phyloP scores from a whole-genome alignment of 2,329 filamentous ascomycete genomes.

The Macroventuria anomochaeta region DNA sequence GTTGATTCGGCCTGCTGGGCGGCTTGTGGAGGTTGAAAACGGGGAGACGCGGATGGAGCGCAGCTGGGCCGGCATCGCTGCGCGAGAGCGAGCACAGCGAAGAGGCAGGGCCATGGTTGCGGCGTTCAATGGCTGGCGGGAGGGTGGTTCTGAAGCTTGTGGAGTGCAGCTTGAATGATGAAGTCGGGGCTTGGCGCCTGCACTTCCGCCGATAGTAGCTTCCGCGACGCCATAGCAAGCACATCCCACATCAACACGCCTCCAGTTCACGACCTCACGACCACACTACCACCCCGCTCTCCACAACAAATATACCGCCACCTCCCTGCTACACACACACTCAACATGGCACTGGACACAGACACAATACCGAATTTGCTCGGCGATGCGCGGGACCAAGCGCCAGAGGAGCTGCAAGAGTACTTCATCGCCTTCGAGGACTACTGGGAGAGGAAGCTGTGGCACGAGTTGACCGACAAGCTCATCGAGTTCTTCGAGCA shows the following conservation, averaged over 20 bases:
- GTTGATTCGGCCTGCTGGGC: slow-evolving; percentile 45
- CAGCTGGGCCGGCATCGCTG: slow-evolving; percentile 44
- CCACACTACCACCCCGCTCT: slow-evolving; percentile 3
- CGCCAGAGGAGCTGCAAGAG: slow-evolving; percentile 85
- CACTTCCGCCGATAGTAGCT: slow-evolving; percentile 28
- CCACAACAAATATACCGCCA: slow-evolving; percentile 8
- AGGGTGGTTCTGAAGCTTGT: slow-evolving; percentile 36
- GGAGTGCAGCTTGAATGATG: slow-evolving; percentile 30
- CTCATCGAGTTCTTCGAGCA: slow-evolving; percentile 88
- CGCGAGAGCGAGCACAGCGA: slow-evolving; percentile 49
- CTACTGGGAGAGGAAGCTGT: slow-evolving; percentile 97
- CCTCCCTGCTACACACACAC: slow-evolving; percentile 1
- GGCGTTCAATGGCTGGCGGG: slow-evolving; percentile 48
- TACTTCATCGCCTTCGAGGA: slow-evolving; percentile 93
- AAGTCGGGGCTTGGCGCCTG: slow-evolving; percentile 32
- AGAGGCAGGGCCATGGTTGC: slow-evolving; percentile 49
- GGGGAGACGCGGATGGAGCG: slow-evolving; percentile 36
- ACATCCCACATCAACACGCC: slow-evolving; percentile 26
- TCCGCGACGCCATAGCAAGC: slow-evolving; percentile 25
- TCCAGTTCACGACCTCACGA: slow-evolving; percentile 5
- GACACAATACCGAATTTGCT: slow-evolving; percentile 93
- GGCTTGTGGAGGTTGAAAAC: slow-evolving; percentile 38
- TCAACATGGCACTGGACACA: slow-evolving; percentile 70
- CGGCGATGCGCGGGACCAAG: slow-evolving; percentile 83
- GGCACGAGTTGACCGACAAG: slow-evolving; percentile 95